A percentile compares a stretch with the other conserved stretches of the same genome.
phyloP scores from a whole-genome alignment of 768 basidiomycete genomes.

The Cystofilobasidium macerans region DNA sequence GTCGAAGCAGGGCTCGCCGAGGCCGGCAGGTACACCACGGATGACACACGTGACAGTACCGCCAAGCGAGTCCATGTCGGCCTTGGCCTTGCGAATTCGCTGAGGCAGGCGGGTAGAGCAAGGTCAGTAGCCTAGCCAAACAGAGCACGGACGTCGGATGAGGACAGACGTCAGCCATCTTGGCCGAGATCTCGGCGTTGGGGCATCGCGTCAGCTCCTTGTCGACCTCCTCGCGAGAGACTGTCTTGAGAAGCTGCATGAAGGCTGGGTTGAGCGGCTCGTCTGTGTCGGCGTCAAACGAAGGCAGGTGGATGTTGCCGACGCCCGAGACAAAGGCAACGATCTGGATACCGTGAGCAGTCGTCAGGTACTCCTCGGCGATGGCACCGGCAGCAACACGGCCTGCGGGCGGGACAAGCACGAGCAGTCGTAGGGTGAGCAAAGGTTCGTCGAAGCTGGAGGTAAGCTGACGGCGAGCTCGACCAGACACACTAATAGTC shows the following conservation, averaged over 20 bases:
- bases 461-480: too few species aligned
- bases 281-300: conserved; percentile 55
- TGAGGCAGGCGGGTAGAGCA: conserved; percentile 37
- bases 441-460: too few species aligned
- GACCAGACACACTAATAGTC: conserved; percentile 63
- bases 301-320: conserved; percentile 76
- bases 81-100: conserved; percentile 90
- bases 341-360: conserved; percentile 80
- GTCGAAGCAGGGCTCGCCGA: conserved; percentile 97
- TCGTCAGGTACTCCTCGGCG: conserved; percentile 85
- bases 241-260: conserved; percentile 58
- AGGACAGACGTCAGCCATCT: conserved; percentile 67
- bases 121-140: neutral
- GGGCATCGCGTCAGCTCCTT: conserved; percentile 79
- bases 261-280: conserved; percentile 67
- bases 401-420: conserved; percentile 47
- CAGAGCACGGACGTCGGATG: conserved; percentile 41
- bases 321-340: conserved; percentile 95
- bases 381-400: conserved; percentile 97
- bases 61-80: conserved; percentile 83
- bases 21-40: conserved; percentile 73
- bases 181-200: conserved; percentile 71
- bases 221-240: conserved; percentile 83
- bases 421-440: too few species aligned
- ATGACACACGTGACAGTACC: conserved; percentile 97